Evolutionary conservation across 257 asterid genomes (phyloP), one percentile per base, ranked within the genome.

Genomic region (Solanum etuberosum): DNA sequence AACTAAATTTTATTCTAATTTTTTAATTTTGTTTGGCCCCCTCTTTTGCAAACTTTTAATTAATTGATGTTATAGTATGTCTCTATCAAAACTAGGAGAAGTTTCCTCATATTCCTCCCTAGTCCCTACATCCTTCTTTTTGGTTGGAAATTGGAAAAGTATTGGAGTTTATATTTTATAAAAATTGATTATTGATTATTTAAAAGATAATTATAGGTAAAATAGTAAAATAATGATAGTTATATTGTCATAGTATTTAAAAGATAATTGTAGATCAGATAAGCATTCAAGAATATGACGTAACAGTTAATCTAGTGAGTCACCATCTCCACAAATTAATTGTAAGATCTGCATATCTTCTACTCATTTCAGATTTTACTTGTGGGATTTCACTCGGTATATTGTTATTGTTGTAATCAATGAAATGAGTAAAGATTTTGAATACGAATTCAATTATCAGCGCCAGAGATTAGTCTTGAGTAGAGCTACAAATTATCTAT

Each of bases 321-420:
- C 3, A 6, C 4, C 9, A 18, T 51, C 4, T 51, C 4, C n/a
- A 51, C 10, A 10, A 18, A 4, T 18, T 51, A 18, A 10, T 18
- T 51, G 10, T 51, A 1, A 51, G n/a, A 51, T 51, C 0, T 51
- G 10, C 18, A 4, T 51, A 51, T 10, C 61, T 6, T 51, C n/a
- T 51, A 18, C 61, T 18, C 1, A 18, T 2, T 0, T 2, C 9
- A 51, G 0, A 51, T 16, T 51, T 51, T 9, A 51, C 61, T 16
- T 51, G 61, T 18, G 0, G 0, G 10, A 0, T 51, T 51, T 51
- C 6, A 6, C 10, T 18, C 0, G 61, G 10, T 51, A 18, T 51
- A 18, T 51, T 51, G 1, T 51, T 51, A 6, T 51, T 51, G 61
- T 51, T 51, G 61, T 51, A 51, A 51, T 51, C 4, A 71, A 18